Base-by-base conservation (phyloP, 345 rosid species). In the Erodium maritimum region DNA sequence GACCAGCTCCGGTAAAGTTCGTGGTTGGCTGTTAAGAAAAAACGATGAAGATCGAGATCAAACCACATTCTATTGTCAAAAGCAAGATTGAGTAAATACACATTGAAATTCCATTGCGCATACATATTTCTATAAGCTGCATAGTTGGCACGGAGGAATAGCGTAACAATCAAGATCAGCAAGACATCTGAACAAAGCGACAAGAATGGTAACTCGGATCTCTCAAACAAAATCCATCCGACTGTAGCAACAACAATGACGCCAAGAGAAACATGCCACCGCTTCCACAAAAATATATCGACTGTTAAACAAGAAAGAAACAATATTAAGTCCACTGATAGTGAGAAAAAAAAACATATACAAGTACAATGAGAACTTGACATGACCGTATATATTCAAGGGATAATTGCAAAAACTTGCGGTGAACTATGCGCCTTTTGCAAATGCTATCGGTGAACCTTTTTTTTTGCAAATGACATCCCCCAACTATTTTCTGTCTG, bases 201-300 rank as follows among this genome's bases (percentile, higher is more conserved):
- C 66, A 93, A 74, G 83, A 85, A 82, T 8, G 95, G 80, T 54
- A 93, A 75, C 19, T 89, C 89, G 18, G 99, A 83, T 52, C 72
- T 67, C 80, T 86, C 96, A 64, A 83, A 83, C 54, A 79, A 71
- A 53, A 88, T 69, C 95, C 95, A 93, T 14, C 85, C 91, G 66
- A 78, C 75, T n/a, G 95, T 88, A n/a, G 96, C 87, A 64, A 77
- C 78, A 57, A 86, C 51, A 69, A 82, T 75, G 61, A 77, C 76
- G n/a, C 87, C 89, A 17, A 85, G 65, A 25, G 96, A 84, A 52
- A 67, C 77, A 63, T 45, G 81, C 46, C 76, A 54, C 57, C 69
- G 83, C 79, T 75, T 86, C 96, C 99, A 93, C 73, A 85, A 65
- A 23, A 85, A 80, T 29, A 88, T 68, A 60, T 91, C 95, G 56